Evolutionary conservation across 2,329 filamentous ascomycete species (phyloP), one percentile per base, ranked within the genome.

Genomic region (Xylaria sp.): DNA sequence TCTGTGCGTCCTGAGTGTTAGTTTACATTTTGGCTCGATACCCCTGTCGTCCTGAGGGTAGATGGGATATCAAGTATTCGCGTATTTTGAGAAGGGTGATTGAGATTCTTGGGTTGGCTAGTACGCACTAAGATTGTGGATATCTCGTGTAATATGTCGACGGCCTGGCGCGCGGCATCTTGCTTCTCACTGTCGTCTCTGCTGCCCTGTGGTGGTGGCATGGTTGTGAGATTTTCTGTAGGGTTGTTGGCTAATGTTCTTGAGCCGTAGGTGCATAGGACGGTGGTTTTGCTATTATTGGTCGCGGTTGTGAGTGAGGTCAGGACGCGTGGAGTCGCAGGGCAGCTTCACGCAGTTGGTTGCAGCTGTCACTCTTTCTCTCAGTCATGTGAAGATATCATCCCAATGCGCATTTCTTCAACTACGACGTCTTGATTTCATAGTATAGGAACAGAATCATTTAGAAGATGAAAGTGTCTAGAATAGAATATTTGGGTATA

Each of bases 141-240:
- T 71, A 96, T 95, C 77, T 96, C 92, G 73, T 93, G 89, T 33
- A 94, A 85, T 54, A 95, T 93, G 77, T 94, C 91, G 69, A 96
- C 92, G 58, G 92, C 92, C 76, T 95, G 91, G 73, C 93, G 90
- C 20, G 92, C 92, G 29, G 92, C 92, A 72, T 87, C 87, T 78
- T 92, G 90, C 79, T 93, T 93, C 67, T 89, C 87, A 62, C 76
- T 81, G 61, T 85, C 82, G 70, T 89, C 87, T 68, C 64, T 72
- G 77, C 80, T 79, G 58, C 75, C 42, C 44, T 68, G 72, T 39
- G 72, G 73, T 38, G 70, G 69, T 47, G 70, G 69, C 70, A 72
- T 71, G 20, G 1, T 47, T 45, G 17, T 33, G 58, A 29, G 17
- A 3, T 61, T 36, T 60, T 31, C 2, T 33, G 17, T 33, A 31